These are phyloP conservation scores for Astrocystis sublimbata DNA, from an alignment of 495 filamentous ascomycete species.

Conservation along the genomic window DNA sequence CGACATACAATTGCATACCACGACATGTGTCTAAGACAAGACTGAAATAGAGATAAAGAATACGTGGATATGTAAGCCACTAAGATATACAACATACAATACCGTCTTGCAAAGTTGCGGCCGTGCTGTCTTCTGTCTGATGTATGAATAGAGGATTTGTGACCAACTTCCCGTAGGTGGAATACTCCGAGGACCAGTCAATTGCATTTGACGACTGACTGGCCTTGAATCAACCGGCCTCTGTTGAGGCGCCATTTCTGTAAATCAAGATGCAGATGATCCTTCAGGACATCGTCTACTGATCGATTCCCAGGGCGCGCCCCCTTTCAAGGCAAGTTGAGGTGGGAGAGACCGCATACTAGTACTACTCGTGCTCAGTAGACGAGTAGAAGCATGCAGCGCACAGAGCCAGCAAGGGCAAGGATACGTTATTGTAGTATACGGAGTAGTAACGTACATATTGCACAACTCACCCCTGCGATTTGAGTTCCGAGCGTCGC, in stretches of 20 bases:
- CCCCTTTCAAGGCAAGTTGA: neutral
- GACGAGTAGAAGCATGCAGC: constrained; percentile 3
- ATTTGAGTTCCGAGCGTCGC: constrained; percentile 21
- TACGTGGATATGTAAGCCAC: neutral
- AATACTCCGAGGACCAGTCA: neutral
- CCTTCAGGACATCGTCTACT: neutral
- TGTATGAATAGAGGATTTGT: neutral
- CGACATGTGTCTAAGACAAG: constrained; percentile 11
- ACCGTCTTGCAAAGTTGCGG: constrained; percentile 9
- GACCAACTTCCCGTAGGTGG: neutral
- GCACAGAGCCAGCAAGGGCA: constrained; percentile 8
- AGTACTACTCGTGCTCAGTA: neutral
- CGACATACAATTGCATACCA: neutral
- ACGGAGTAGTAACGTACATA: neutral
- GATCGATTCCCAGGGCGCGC: neutral
- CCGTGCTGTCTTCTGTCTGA: neutral
- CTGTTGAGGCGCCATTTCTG: neutral
- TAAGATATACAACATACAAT: neutral
- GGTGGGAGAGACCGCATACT: neutral
- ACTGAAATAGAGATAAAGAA: neutral
- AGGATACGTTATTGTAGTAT: neutral
- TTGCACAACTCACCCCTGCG: constrained; percentile 12
- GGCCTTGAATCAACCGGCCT: neutral
- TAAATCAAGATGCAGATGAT: neutral
- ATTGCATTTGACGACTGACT: neutral